Base-by-base conservation (phyloP, 225 moss, liverwort and hornwort species). In the Takakia lepidozioides region DNA sequence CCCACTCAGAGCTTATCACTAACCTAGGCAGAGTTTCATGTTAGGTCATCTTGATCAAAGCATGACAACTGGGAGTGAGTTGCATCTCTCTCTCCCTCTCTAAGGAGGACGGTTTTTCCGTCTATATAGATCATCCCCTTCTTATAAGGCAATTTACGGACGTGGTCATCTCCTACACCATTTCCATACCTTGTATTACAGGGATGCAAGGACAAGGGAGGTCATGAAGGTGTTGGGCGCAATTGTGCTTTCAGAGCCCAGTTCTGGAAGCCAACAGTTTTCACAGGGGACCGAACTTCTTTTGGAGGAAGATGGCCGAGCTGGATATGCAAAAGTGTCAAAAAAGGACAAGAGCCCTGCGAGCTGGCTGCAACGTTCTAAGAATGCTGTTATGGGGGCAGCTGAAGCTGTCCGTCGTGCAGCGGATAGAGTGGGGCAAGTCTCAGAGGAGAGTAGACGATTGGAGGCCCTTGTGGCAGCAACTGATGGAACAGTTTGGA, bases 401-500 rank as follows among this genome's bases (percentile, higher is more conserved):
- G 79, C 74, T 50, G 79, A 91, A 65, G 84, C 87, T 61, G 77
- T 98, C 26, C 84, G 91, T 62, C 74, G 91, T 65, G 98, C 73
- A 41, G 91, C 98, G 54, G 82, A 75, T 59, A 81, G 85, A 63
- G 69, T 75, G 27, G 67, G 65, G 30, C 84, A 77, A 43, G 64
- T 55, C 29, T 49, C 46, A 47, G 98, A 98, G 57, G 87, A 87
- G 49, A 72, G 71, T 39, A 78, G 72, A 62, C 84, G 76, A 41
- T 66, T 98, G 34, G 85, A 91, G 61, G 64, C 85, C 17, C 67
- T 98, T 30, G 85, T 83, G 25, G 72, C 65, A 38, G 75, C 91
- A 55, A 68, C 75, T 25, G 87, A 98, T 66, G 98, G 98, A 37
- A 82, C 87, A 8, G 74, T 98, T 41, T 98, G 91, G 98, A 91